Evolutionary conservation across 2,329 filamentous ascomycete genomes (phyloP), one percentile per base, ranked within the genome.

Genomic region (Onygenales sp.): DNA sequence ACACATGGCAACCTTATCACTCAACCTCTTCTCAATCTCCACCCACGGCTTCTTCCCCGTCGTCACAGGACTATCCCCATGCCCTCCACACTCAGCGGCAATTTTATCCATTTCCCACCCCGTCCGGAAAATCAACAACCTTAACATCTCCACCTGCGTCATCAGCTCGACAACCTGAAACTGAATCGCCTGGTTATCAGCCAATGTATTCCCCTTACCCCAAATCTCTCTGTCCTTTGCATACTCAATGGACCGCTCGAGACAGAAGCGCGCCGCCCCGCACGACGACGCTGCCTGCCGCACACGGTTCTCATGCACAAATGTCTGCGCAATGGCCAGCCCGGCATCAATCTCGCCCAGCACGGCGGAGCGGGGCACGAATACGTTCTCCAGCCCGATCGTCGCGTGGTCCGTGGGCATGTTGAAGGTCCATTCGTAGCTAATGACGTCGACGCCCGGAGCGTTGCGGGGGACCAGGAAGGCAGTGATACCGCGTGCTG

Each of bases 331-430:
- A 48, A 85, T 78, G 21, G 77, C 74, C 4, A 85, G 73, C 8
- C 81, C 81, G 43, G 74, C 70, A 56, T 79, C 76, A 8, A 77
- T 58, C 1, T 70, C 68, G 0, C 81, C 81, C 1, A 84, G 69
- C 36, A 83, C 68, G 1, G 77, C 70, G 17, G 70, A 73, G 11
- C 70, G 67, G 0, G 81, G 78, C 1, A 84, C 77, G 61, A 71
- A 78, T n/a, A 82, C 81, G 53, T 78, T 65, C n/a, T 73, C 74
- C 44, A 84, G 68, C 2, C 74, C 73, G 40, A 84, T 70, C 1
- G 80, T 84, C 2, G 81, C 81, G 61, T 84, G 81, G 62, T 85
- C 81, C 5, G 81, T 84, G 0, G 81, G 81, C 81, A 84, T 85
- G 59, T 84, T 84, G 51, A 84, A 74, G 1, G 81, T 84, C 79